Evolutionary conservation across 2,329 filamentous ascomycete species (phyloP), one percentile per base, ranked within the genome.

Genomic region (Botrytis byssoidea): DNA sequence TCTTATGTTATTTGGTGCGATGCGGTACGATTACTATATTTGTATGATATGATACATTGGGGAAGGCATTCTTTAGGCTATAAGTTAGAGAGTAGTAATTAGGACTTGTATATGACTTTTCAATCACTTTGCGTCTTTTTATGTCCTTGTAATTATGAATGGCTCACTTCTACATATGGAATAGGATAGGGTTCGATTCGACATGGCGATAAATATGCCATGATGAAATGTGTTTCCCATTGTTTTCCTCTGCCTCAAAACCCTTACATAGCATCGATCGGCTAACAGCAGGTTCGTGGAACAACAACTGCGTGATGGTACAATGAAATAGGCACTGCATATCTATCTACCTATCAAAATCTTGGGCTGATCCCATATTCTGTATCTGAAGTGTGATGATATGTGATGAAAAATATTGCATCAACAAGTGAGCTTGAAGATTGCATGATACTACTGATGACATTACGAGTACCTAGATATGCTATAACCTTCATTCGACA

Each of bases 1-100:
- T 57, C n/a, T 42, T 32, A 37, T n/a, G 20, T 69, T 69, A 69
- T 63, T 40, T 40, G 60, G n/a, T 57, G 7, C 51, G 51, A 55
- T 68, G 35, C 46, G 9, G 35, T 40, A 9, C 25, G 18, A 29
- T 57, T 42, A 55, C 25, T 57, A 57, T 68, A 42, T 57, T 57
- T 68, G 48, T 68, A 68, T 55, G 35, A 57, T 68, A 55, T 55
- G 35, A 68, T 57, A 55, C 35, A 57, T 32, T 42, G 65, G n/a
- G 37, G 22, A 63, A 9, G 48, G 44, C 57, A 57, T 55, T 68
- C 65, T 68, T 35, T 29, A 42, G 42, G 25, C 48, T 57, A 59
- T 29, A 57, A 57, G 18, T 68, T 68, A 42, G 14, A 37, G 18
- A 57, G 48, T 44, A 57, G 66, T 59, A 57, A 69, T 69, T 57